Evolutionary conservation across 106 monocot species (phyloP).

Genomic region (Posidonia australis): DNA sequence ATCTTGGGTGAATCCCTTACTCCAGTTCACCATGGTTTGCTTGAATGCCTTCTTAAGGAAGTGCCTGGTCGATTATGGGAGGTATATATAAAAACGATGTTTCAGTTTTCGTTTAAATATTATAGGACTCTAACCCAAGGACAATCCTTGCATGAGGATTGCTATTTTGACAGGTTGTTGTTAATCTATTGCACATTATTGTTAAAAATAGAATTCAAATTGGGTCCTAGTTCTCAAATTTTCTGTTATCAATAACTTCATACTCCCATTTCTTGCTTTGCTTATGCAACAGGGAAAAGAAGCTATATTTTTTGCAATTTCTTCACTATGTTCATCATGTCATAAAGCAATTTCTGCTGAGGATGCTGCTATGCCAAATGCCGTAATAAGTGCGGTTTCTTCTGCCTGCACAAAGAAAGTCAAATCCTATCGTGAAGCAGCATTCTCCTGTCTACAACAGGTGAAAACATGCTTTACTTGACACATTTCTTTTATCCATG

Average conservation of each 20-base stretch:
- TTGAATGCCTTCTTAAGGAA: constrained; percentile 75
- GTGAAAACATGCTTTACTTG: constrained; percentile 18
- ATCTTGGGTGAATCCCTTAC: constrained; percentile 59
- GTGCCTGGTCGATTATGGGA: constrained; percentile 91
- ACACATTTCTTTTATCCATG: not conserved
- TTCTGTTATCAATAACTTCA: not conserved
- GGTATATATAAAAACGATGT: constrained; percentile 30
- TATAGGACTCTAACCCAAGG: no score
- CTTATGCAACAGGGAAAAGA: constrained; percentile 81
- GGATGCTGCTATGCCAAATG: constrained; percentile 37
- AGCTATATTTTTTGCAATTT: constrained; percentile 52
- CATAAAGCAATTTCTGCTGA: constrained; percentile 45
- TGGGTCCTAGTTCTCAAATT: no score
- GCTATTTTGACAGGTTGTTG: not conserved
- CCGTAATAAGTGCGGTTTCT: constrained; percentile 45
- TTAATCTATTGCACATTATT: not conserved
- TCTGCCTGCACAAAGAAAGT: constrained; percentile 75
- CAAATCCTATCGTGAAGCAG: constrained; percentile 81
- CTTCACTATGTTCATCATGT: constrained; percentile 69
- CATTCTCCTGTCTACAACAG: constrained; percentile 67
- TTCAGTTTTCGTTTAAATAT: not conserved
- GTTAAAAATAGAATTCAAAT: not conserved
- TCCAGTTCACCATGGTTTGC: constrained; percentile 41
- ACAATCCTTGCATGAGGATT: not conserved
- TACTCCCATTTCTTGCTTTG: not conserved